A percentile compares a stretch with the other conserved stretches of the same genome.
Conservation (phyloP, 495 filamentous ascomycete species). For the Pseudoneurospora amorphoporcata region DNA sequence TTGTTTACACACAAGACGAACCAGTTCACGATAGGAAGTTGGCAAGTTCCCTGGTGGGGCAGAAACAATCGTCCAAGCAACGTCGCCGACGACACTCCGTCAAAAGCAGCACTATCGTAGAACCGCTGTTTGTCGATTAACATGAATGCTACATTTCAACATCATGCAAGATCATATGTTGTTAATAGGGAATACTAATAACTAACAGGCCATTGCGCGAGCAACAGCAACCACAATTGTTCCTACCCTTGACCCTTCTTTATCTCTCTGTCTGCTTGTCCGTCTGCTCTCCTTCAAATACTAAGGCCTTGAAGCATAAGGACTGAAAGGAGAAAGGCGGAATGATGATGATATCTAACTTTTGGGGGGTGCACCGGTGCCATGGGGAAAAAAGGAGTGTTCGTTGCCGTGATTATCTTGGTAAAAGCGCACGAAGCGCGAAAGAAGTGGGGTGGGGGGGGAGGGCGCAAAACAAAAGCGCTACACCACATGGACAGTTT, state of each 20-base stretch:
- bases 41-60: not conserved
- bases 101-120: not conserved
- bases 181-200: not conserved
- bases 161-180: not conserved
- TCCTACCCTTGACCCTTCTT: not conserved
- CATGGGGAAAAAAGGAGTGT: not conserved
- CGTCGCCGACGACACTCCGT: not conserved
- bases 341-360: not conserved
- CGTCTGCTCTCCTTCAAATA: not conserved
- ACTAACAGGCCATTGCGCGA: not conserved
- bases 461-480: not conserved
- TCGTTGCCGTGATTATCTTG: not conserved
- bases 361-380: not conserved
- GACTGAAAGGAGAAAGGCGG: not conserved
- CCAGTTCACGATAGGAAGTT: not conserved
- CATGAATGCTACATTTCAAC: not conserved
- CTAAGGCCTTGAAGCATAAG: not conserved
- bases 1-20: not conserved
- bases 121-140: not conserved
- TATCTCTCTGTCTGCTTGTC: not conserved
- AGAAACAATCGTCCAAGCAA: not conserved
- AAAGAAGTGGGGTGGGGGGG: not conserved
- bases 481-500: not conserved
- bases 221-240: not conserved
- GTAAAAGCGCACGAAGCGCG: not conserved